Evolutionary conservation across 306 rosid genomes (phyloP).

Genomic region (Cyamopsis tetragonoloba): DNA sequence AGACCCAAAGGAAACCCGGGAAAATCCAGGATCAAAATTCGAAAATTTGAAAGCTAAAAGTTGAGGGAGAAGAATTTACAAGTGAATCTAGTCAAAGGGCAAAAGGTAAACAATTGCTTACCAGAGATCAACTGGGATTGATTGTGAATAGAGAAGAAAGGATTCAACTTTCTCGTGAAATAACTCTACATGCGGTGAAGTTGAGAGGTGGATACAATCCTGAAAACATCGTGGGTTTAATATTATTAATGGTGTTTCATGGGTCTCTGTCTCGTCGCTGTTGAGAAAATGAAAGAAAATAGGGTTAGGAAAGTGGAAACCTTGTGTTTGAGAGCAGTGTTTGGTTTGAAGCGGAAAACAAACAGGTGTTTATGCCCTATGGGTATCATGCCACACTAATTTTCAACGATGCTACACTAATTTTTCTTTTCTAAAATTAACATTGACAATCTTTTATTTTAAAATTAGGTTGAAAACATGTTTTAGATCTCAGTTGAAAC

Average conservation of each 20-base stretch:
- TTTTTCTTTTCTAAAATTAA: too few species aligned
- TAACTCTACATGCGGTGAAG: not conserved
- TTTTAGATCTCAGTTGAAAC: too few species aligned
- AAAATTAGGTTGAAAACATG: too few species aligned
- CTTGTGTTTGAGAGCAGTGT: too few species aligned
- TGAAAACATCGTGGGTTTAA: not conserved
- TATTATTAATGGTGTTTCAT: not conserved
- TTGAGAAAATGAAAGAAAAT: not conserved
- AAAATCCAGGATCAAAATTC: not conserved
- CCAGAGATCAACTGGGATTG: not conserved
- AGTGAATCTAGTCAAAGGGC: not conserved
- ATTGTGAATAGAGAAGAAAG: not conserved
- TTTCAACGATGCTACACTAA: too few species aligned
- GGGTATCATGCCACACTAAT: too few species aligned
- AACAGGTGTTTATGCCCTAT: too few species aligned
- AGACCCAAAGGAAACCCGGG: not conserved
- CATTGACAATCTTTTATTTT: too few species aligned
- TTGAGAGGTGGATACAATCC: not conserved
- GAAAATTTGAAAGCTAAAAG: not conserved
- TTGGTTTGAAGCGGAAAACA: too few species aligned
- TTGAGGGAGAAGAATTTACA: not conserved
- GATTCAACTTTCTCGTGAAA: not conserved
- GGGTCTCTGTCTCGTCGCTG: not conserved
- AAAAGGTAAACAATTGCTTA: not conserved
- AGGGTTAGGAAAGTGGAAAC: not conserved